Conservation (phyloP, 345 rosid genomes). For the Aquilaria yunnanensis region DNA sequence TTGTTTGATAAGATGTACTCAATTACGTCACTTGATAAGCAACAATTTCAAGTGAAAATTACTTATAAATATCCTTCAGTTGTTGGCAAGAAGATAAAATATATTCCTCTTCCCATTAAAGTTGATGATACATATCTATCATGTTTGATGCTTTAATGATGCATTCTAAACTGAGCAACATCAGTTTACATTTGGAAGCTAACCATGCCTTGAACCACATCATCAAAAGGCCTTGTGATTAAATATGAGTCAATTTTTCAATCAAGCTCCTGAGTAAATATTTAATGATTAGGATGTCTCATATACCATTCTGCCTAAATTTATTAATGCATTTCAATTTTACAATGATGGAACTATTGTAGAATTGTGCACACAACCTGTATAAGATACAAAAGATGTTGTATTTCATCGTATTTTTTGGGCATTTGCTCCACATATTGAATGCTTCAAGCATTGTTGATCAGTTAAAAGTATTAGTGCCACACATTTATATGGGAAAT, state of each 20-base stretch:
- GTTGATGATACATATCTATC: constrained; percentile 1
- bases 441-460: constrained; percentile 1
- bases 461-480: neutral
- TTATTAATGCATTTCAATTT: too few relatives aligned
- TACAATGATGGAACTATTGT: neutral
- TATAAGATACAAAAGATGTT: neutral
- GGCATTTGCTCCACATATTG: neutral
- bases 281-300: too few relatives aligned
- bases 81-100: neutral
- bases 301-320: too few relatives aligned
- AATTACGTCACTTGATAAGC: neutral
- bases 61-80: neutral
- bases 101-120: neutral
- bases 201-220: neutral
- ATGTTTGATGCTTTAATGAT: neutral
- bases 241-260: too few relatives aligned
- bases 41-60: neutral
- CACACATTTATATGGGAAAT: neutral
- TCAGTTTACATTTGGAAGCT: neutral
- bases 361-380: neutral
- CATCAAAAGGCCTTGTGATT: too few relatives aligned
- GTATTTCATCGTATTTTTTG: neutral
- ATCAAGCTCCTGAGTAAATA: too few relatives aligned
- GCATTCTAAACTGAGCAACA: neutral
- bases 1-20: neutral